phyloP scores from a whole-genome alignment of 2,329 filamentous ascomycete species.

The Fusarium beomiforme region DNA sequence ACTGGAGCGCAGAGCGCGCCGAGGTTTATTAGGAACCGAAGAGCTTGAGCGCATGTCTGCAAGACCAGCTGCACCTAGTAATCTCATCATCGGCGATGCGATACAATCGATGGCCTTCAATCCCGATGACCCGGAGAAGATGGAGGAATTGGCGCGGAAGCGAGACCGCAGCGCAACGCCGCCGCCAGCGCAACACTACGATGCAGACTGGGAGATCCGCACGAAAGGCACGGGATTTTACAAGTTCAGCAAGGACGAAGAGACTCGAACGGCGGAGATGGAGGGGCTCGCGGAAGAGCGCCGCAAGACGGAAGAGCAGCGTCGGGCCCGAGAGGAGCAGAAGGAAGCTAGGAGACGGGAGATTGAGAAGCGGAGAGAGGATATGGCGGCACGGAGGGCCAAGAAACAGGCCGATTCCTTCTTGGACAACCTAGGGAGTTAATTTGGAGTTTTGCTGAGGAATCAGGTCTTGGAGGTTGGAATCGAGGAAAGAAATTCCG shows the following conservation, averaged over 20 bases:
- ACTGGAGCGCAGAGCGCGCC: conserved; percentile 64
- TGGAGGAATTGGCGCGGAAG: conserved; percentile 81
- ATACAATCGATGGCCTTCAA: conserved; percentile 87
- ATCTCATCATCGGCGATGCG: conserved; percentile 85
- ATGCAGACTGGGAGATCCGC: conserved; percentile 83
- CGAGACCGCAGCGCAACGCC: conserved; percentile 84
- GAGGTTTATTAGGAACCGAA: conserved; percentile 63
- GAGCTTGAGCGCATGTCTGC: conserved; percentile 77
- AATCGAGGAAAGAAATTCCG: conserved; percentile 1
- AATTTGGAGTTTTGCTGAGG: conserved; percentile 8
- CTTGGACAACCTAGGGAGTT: conserved; percentile 64
- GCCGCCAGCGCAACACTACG: conserved; percentile 84
- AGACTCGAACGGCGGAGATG: conserved; percentile 76
- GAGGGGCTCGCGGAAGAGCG: conserved; percentile 73
- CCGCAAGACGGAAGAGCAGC: conserved; percentile 72
- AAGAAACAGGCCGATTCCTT: conserved; percentile 79
- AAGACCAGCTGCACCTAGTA: conserved; percentile 68
- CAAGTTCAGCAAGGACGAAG: conserved; percentile 83
- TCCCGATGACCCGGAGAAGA: conserved; percentile 75
- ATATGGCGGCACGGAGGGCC: conserved; percentile 69
- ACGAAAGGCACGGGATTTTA: conserved; percentile 93
- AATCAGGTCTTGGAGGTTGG: not conserved
- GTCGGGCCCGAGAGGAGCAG: conserved; percentile 64
- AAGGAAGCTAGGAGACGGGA: conserved; percentile 68
- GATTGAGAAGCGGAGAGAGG: conserved; percentile 71